Base-by-base conservation (phyloP, 371 early-diverging fungal genomes). In the Fennellomyces sp. region DNA sequence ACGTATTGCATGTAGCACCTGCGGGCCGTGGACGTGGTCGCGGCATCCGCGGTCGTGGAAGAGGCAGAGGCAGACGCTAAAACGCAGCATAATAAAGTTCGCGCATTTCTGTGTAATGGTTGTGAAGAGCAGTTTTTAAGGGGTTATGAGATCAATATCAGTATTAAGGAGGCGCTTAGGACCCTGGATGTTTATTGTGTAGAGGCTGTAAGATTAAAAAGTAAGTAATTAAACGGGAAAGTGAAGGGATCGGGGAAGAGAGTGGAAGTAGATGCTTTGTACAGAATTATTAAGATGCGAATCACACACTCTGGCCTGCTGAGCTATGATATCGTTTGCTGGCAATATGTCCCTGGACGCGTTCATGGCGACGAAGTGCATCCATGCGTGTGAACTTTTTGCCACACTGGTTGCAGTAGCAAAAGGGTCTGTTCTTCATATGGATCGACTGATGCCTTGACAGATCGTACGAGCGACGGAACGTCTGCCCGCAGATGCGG, bases 21-120 rank as follows among this genome's bases (percentile, higher is more conserved):
- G 68, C 68, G 50, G 84, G 81, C 35, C 75, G 82, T 71, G 82
- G 87, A 33, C 74, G 89, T 54, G 88, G 87, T 25, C 73, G 89
- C 50, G 88, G 88, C 36, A 82, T 86, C 39, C 81, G 89, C 63
- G 87, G 88, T 36, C 74, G 88, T 29, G 73, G 81, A 47, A 62
- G 71, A 33, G 54, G 78, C 21, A 60, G 81, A 61, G 76, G 75
- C 45, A 65, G 75, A 52, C 75, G 77, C 53, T 71, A 68, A 65
- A 53, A 51, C 25, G 15, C 42, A 39, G 39, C 10, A 41, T 6
- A n/a, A 2, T 41, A 41, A n/a, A n/a, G n/a, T 41, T 13, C n/a
- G 19, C 19, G 19, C 41, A 17, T 41, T 5, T 41, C 6, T 41
- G 12, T 41, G 6, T 3, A 6, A 41, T 41, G 19, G 12, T 41